These are phyloP conservation scores for Naganishia cerealis DNA, from an alignment of 1,284 basidiomycete genomes.

Conservation along the genomic window DNA sequence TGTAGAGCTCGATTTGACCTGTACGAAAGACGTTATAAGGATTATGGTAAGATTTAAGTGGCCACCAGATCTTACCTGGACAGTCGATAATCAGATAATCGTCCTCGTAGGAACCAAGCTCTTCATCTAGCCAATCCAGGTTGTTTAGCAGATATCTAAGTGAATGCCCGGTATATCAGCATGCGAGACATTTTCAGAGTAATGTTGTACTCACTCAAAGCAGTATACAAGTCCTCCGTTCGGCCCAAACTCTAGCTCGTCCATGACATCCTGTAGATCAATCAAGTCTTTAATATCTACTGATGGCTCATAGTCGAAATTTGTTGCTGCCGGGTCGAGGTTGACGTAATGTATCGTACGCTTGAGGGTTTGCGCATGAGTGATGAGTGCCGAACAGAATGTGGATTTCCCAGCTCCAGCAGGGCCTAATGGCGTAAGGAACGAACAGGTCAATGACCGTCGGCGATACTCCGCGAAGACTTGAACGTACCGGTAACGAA, in stretches of 20 bases:
- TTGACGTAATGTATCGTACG: constrained; percentile 92
- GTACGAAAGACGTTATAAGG: constrained; percentile 6
- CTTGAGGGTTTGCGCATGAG: constrained; percentile 80
- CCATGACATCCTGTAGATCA: constrained; percentile 93
- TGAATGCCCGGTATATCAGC: not conserved
- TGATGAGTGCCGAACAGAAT: constrained; percentile 83
- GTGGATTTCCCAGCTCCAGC: constrained; percentile 98
- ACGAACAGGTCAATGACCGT: constrained; percentile 4
- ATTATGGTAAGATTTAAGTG: not conserved
- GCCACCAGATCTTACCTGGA: constrained; percentile 65
- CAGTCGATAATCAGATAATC: constrained; percentile 99
- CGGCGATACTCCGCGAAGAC: constrained; percentile 45
- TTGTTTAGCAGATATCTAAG: constrained; percentile 89
- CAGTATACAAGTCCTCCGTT: constrained; percentile 98
- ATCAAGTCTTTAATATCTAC: constrained; percentile 95
- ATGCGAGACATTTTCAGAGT: not conserved
- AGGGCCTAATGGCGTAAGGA: constrained; percentile 62
- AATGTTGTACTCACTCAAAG: constrained; percentile 80
- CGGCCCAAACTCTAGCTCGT: constrained; percentile 89
- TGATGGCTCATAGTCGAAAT: constrained; percentile 87
- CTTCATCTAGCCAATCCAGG: constrained; percentile 98
- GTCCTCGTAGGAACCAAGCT: constrained; percentile 88
- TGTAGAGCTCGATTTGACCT: constrained; percentile 99
- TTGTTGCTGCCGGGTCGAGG: constrained; percentile 92
- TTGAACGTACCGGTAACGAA: constrained; percentile 56